Conservation (phyloP, 305 asterid species). For the Fraxinus paxiana region DNA sequence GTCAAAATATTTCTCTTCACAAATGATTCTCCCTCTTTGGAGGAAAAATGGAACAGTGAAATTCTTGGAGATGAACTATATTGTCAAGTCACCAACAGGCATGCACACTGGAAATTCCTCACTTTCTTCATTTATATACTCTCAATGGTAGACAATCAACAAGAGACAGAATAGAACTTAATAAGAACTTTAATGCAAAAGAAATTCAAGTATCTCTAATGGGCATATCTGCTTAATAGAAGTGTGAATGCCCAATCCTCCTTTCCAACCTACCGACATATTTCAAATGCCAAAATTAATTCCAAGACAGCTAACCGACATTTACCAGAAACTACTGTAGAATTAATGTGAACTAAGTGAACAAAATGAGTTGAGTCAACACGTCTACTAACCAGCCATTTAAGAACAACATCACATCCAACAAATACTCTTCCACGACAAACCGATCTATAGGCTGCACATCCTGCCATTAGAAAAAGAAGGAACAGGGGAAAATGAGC, state of each 20-base stretch:
- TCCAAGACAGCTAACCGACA: neutral
- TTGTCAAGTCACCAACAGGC: neutral
- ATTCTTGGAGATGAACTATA: neutral
- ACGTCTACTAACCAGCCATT: constrained; percentile 86
- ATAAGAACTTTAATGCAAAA: constrained; percentile 8
- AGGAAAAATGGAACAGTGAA: neutral
- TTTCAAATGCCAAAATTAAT: neutral
- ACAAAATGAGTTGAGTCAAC: constrained; percentile 12
- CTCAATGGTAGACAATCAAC: neutral
- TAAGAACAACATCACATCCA: constrained; percentile 85
- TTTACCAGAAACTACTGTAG: neutral
- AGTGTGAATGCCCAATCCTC: neutral
- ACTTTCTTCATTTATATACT: constrained; percentile 9
- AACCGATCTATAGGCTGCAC: constrained; percentile 85
- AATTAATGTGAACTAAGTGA: neutral
- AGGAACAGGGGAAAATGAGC: constrained; percentile 20
- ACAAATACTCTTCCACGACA: constrained; percentile 87
- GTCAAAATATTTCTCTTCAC: neutral
- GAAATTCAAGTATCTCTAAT: constrained; percentile 13
- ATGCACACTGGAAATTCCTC: neutral
- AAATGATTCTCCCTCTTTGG: neutral
- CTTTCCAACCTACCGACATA: constrained; percentile 9
- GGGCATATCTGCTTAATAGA: constrained; percentile 1
- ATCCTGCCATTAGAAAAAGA: constrained; percentile 51
- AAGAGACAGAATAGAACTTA: constrained; percentile 10